These are phyloP conservation scores for Triadica sebifera DNA, from an alignment of 345 rosid genomes.

Conservation along the genomic window DNA sequence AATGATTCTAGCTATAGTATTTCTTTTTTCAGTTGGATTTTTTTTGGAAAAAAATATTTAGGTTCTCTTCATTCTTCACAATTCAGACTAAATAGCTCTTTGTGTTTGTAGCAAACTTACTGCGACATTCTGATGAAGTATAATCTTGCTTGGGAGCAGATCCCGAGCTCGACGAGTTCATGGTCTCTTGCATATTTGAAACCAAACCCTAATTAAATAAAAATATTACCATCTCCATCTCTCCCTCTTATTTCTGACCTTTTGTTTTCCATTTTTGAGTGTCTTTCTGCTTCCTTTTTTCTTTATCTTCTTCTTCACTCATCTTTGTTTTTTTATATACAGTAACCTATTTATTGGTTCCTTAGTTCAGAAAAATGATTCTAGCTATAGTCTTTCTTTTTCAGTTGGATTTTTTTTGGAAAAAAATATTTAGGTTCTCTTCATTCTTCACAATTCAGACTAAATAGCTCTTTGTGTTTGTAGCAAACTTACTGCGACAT, in stretches of 20 bases:
- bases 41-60: not conserved
- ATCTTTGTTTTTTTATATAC: no score
- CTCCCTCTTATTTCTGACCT: not conserved
- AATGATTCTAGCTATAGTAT: no score
- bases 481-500: slow-evolving; percentile 46
- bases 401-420: not conserved
- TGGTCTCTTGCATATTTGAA: slow-evolving; percentile 31
- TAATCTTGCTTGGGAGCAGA: slow-evolving; percentile 41
- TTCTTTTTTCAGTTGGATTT: not conserved
- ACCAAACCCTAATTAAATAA: slow-evolving; percentile 25
- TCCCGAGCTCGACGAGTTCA: slow-evolving; percentile 68
- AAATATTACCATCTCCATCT: not conserved
- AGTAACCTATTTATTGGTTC: no score
- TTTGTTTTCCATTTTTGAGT: not conserved
- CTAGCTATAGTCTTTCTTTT: not conserved
- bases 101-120: slow-evolving; percentile 37
- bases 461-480: not conserved
- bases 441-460: not conserved
- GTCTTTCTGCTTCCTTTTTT: no score
- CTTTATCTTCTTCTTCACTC: no score
- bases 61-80: not conserved
- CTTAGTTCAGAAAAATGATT: no score
- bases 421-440: not conserved
- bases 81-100: not conserved
- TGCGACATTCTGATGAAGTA: slow-evolving; percentile 44